A percentile compares a stretch with the other conserved stretches of the same genome.
These are phyloP conservation scores for Ichthyophthirius multifiliis DNA, from an alignment of 169 alveolate genomes.

Conservation along the genomic window DNA sequence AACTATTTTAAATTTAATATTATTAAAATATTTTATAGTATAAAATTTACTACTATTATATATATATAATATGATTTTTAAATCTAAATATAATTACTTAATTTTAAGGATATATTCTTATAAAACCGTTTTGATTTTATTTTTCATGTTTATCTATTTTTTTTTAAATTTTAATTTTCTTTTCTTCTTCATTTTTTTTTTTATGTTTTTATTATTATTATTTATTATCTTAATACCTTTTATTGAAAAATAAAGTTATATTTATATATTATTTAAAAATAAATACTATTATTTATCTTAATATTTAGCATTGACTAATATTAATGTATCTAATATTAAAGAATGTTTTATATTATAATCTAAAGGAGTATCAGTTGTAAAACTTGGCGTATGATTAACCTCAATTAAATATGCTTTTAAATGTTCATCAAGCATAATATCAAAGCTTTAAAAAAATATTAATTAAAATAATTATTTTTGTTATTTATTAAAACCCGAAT, in stretches of 20 bases:
- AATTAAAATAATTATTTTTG: conserved; percentile 35
- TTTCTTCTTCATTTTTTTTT: conserved; percentile 15
- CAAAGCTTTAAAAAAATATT: conserved; percentile 68
- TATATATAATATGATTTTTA: too few species aligned
- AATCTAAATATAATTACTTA: neutral
- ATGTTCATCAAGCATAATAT: conserved; percentile 51
- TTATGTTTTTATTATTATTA: neutral
- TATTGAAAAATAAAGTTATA: neutral
- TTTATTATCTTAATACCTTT: conserved; percentile 23
- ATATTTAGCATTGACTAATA: conserved; percentile 34
- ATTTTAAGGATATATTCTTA: conserved; percentile 41
- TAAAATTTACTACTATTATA: too few species aligned
- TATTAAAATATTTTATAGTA: too few species aligned
- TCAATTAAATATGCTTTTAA: conserved; percentile 57
- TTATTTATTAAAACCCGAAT: conserved; percentile 54
- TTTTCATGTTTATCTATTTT: conserved; percentile 56
- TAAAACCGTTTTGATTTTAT: conserved; percentile 42
- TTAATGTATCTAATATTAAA: conserved; percentile 51
- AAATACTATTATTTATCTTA: conserved; percentile 11
- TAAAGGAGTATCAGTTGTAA: conserved; percentile 53
- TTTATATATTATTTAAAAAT: neutral
- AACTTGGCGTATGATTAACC: conserved; percentile 66
- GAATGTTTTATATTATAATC: conserved; percentile 50
- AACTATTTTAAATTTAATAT: too few species aligned
- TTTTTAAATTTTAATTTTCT: conserved; percentile 7